These are phyloP conservation scores for Lichina pygmaea DNA, from an alignment of 495 filamentous ascomycete species.

Conservation along the genomic window DNA sequence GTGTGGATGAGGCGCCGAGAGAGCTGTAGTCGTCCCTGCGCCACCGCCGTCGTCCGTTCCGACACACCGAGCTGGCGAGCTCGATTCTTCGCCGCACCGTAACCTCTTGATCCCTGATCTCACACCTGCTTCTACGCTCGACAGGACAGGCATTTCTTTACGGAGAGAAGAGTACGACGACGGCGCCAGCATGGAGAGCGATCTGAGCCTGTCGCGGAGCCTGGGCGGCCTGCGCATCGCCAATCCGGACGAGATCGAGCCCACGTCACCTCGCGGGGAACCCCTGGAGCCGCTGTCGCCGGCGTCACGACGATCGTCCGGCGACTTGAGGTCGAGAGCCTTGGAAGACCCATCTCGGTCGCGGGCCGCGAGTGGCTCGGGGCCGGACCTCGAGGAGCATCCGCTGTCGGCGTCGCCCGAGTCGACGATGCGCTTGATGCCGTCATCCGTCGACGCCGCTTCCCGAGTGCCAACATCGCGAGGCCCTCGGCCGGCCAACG, in stretches of 20 bases:
- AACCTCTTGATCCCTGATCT: not conserved
- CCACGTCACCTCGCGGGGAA: slow-evolving; percentile 23
- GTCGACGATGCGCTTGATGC: no score
- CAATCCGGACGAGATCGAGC: slow-evolving; percentile 69
- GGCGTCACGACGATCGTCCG: not conserved
- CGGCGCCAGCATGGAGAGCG: slow-evolving; percentile 42
- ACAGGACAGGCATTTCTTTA: no score
- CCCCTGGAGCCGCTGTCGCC: not conserved
- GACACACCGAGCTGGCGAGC: not conserved
- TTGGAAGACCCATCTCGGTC: no score
- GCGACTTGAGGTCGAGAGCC: not conserved
- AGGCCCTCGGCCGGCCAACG: no score
- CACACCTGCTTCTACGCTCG: not conserved
- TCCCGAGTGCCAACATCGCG: no score
- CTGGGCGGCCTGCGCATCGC: slow-evolving; percentile 90
- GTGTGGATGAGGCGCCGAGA: not conserved
- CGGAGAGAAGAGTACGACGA: not conserved
- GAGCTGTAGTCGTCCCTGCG: not conserved
- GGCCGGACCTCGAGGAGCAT: no score
- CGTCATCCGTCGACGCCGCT: no score
- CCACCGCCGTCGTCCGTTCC: not conserved
- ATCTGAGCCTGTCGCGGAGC: slow-evolving; percentile 75
- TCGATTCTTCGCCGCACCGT: not conserved
- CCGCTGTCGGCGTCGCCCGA: no score
- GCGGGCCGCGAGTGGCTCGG: no score